Base-by-base conservation (phyloP, 164 flowering plant species). In the Kingdonia uniflora region DNA sequence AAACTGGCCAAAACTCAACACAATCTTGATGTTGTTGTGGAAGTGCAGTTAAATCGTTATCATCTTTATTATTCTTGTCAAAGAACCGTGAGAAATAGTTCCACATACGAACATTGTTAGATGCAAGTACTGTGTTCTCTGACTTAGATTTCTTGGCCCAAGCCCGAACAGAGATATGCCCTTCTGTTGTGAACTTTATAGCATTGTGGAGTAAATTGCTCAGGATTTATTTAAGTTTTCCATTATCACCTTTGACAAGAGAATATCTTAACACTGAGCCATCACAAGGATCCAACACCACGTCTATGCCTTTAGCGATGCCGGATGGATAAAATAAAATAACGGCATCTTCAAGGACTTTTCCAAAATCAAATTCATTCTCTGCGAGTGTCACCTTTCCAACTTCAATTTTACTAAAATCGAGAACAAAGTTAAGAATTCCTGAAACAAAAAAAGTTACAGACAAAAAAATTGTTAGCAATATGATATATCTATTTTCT, bases 131-230 rank as follows among this genome's bases (percentile, higher is more conserved):
- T 1, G 69, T 61, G 24, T 51, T 69, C 16, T 73, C 66, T 0
- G 61, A 39, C 12, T 57, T 71, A 2, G 82, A 76, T 59, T 81
- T 81, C 58, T 44, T 74, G 5, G 71, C 82, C 87, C 82, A 77
- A 25, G 75, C 86, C 39, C 92, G 75, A 24, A 94, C 63, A 0
- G 66, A 25, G 11, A 86, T 68, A 52, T 80, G 82, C 5, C 97
- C 97, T 29, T 82, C 72, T 3, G 71, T 37, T 8, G 99, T 94
- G 56, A 82, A 94, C 54, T 89, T 94, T 8, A 81, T 80, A 15
- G 97, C 99, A 68, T 94, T 94, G 68, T 88, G 87, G 11, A 94
- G 55, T 51, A 94, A 60, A 57, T 94, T 88, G 49, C 56, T 44
- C 19, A 89, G 20, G 2, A 94, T 57, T 48, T 82, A 95, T 38